Percentiles rank a stretch among this genome's conserved stretches.
Conservation (phyloP, 2,329 filamentous ascomycete genomes). For the Pseudocercospora musae region DNA sequence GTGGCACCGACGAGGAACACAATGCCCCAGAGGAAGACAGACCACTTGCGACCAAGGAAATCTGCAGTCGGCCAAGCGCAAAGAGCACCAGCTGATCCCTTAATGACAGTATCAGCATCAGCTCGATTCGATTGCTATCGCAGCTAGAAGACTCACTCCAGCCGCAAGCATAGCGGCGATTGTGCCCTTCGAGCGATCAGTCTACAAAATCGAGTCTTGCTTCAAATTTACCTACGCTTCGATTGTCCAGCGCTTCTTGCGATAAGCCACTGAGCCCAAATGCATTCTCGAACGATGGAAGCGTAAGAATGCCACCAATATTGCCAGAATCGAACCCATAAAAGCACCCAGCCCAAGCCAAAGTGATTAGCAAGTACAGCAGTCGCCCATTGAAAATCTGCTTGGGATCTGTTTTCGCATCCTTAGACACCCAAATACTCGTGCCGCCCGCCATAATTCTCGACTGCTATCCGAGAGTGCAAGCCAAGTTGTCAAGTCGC, state of each 20-base stretch:
- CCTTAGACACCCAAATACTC: slow-evolving; percentile 19
- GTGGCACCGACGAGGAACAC: slow-evolving; percentile 18
- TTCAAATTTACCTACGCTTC: not conserved
- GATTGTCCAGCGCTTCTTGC: slow-evolving; percentile 6
- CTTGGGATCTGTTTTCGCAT: slow-evolving; percentile 19
- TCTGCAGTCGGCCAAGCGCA: slow-evolving; percentile 17
- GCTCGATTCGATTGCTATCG: not conserved
- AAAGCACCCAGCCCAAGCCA: slow-evolving; percentile 21
- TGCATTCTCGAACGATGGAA: slow-evolving; percentile 22
- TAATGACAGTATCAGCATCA: not conserved
- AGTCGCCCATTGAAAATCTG: slow-evolving; percentile 19
- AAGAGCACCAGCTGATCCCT: slow-evolving; percentile 18
- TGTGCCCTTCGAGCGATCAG: slow-evolving; percentile 5
- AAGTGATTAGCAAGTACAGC: slow-evolving; percentile 14
- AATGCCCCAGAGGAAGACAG: slow-evolving; percentile 19
- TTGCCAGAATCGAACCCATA: slow-evolving; percentile 23
- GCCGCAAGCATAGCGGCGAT: slow-evolving; percentile 23
- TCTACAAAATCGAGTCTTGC: not conserved
- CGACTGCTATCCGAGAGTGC: not conserved
- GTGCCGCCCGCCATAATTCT: slow-evolving; percentile 15
- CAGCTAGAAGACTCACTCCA: not conserved
- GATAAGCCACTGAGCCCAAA: slow-evolving; percentile 15
- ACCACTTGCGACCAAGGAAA: slow-evolving; percentile 21
- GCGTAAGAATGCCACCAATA: slow-evolving; percentile 18
- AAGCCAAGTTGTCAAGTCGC: not conserved